These are phyloP conservation scores for Tetradesmus obliquus DNA, from an alignment of 139 green algal genomes.

Conservation along the genomic window DNA sequence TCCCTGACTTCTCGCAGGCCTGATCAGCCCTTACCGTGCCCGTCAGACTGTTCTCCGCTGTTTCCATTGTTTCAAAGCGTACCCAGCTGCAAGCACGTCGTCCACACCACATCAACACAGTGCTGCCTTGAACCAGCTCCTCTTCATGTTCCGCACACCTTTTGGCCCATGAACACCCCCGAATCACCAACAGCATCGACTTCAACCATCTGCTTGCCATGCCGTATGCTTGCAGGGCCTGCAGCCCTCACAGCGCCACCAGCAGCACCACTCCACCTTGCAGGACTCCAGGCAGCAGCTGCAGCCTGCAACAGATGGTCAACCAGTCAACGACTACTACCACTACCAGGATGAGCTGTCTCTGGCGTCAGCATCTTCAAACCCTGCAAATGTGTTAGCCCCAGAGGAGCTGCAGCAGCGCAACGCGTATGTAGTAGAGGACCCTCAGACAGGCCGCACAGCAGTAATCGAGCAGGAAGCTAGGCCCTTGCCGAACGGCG, in stretches of 20 bases:
- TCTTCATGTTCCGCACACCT: not conserved
- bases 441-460: not conserved
- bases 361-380: not conserved
- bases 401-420: not conserved
- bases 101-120: not conserved
- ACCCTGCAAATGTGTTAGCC: not conserved
- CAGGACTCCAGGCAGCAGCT: too few relatives aligned
- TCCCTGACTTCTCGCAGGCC: not conserved
- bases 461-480: constrained; percentile 22
- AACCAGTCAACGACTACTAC: not conserved
- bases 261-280: not conserved
- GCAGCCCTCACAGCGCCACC: not conserved
- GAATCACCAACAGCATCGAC: not conserved
- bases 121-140: not conserved
- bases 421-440: constrained; percentile 17
- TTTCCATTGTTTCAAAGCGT: not conserved
- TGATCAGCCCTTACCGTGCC: not conserved
- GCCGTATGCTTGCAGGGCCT: not conserved
- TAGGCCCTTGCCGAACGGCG: not conserved
- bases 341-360: not conserved
- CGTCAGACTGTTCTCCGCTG: not conserved
- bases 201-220: not conserved
- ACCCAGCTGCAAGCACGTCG: not conserved
- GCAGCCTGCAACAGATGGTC: not conserved
- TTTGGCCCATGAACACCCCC: not conserved